phyloP scores from a whole-genome alignment of 1,284 basidiomycete genomes.

The Serendipita sp. region DNA sequence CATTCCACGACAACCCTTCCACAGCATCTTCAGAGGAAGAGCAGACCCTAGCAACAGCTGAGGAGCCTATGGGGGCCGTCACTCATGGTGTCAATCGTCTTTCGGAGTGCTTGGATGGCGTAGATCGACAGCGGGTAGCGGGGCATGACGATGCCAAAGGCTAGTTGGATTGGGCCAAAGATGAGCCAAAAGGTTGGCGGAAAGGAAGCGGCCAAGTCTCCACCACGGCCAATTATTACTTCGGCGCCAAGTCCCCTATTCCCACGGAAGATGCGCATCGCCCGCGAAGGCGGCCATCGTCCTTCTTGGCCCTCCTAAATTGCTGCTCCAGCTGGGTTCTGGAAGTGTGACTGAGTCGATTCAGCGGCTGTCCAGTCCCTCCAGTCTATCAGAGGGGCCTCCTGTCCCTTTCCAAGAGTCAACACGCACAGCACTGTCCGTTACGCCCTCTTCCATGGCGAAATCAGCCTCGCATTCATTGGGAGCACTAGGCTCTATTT shows the following conservation, averaged over 20 bases:
- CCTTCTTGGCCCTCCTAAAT: neutral
- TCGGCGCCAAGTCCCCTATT: neutral
- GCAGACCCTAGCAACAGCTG: slow-evolving; percentile 10
- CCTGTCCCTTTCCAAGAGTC: neutral
- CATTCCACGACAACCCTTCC: neutral
- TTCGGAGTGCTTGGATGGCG: slow-evolving; percentile 44
- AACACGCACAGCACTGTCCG: neutral
- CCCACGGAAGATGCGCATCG: neutral
- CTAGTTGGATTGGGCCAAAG: slow-evolving; percentile 43
- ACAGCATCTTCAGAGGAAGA: neutral
- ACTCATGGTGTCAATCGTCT: slow-evolving; percentile 53
- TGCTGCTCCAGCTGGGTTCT: neutral
- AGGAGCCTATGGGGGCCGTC: slow-evolving; percentile 30
- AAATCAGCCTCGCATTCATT: neutral
- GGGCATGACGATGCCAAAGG: slow-evolving; percentile 50
- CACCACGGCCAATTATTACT: neutral
- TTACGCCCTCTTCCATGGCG: neutral
- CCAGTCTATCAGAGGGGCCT: neutral
- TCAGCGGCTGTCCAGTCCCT: neutral
- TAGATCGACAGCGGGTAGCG: slow-evolving; percentile 40
- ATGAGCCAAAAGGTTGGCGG: slow-evolving; percentile 37
- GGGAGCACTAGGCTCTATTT: neutral
- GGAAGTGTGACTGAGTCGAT: slow-evolving; percentile 5
- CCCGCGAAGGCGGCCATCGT: neutral
- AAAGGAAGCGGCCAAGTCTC: slow-evolving; percentile 7